These are phyloP conservation scores for Wickerhamomyces rabaulensis DNA, from an alignment of 805 yeast genomes.

Conservation along the genomic window DNA sequence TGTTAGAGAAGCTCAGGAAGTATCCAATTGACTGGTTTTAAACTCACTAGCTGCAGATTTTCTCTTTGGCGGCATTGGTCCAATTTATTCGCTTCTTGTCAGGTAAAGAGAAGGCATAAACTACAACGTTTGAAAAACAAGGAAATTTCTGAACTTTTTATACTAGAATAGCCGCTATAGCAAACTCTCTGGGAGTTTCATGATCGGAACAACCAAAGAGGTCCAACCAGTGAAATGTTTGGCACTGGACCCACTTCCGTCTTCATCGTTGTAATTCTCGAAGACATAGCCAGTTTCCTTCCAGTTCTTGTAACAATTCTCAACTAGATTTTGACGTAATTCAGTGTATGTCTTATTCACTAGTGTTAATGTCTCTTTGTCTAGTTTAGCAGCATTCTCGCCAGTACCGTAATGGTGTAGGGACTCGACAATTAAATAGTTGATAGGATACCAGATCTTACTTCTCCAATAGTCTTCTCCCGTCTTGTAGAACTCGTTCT, in stretches of 20 bases:
- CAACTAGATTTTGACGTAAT: constrained; percentile 62
- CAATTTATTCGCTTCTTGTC: not conserved
- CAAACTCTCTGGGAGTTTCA: constrained; percentile 66
- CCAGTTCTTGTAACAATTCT: constrained; percentile 69
- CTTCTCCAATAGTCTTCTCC: constrained; percentile 97
- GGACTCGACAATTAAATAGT: constrained; percentile 73
- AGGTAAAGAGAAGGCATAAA: too few relatives aligned
- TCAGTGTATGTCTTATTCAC: constrained; percentile 48
- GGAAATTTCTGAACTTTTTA: not conserved
- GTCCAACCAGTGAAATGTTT: constrained; percentile 96
- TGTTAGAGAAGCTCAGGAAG: not conserved
- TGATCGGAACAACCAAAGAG: constrained; percentile 69
- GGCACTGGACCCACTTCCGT: constrained; percentile 76
- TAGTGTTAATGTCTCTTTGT: constrained; percentile 20
- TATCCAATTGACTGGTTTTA: not conserved
- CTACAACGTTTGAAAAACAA: not conserved
- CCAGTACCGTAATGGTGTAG: constrained; percentile 48
- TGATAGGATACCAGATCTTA: constrained; percentile 88
- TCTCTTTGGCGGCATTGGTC: constrained; percentile 6
- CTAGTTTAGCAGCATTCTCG: constrained; percentile 21
- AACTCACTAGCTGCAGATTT: not conserved
- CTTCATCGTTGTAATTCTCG: constrained; percentile 81
- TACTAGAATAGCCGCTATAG: not conserved
- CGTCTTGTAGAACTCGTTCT: constrained; percentile 59
- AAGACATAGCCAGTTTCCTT: constrained; percentile 72